Percentiles rank a stretch among this genome's conserved stretches.
phyloP scores from a whole-genome alignment of 2,329 filamentous ascomycete species.

The Salinomyces thailandicus region DNA sequence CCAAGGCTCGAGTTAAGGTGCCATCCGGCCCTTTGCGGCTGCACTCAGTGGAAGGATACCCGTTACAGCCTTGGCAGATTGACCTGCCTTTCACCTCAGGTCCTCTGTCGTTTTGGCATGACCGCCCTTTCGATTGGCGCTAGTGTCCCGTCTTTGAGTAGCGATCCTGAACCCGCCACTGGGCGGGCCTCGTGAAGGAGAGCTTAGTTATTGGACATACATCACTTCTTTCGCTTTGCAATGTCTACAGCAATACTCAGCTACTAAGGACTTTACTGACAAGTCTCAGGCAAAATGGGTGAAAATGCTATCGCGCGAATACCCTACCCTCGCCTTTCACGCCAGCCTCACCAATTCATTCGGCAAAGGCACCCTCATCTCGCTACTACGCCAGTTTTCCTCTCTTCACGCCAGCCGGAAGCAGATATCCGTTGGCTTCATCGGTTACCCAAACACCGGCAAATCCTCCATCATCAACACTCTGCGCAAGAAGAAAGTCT shows the following conservation, averaged over 20 bases:
- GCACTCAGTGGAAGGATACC: constrained; percentile 62
- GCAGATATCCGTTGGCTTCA: constrained; percentile 85
- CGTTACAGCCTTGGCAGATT: constrained; percentile 99
- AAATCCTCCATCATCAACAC: constrained; percentile 98
- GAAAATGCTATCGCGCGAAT: constrained; percentile 73
- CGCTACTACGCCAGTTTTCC: constrained; percentile 85
- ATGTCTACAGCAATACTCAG: too few relatives aligned
- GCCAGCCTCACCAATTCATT: constrained; percentile 93
- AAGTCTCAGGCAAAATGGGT: constrained; percentile 77
- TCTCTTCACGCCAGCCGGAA: constrained; percentile 81
- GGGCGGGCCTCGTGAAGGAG: constrained; percentile 57
- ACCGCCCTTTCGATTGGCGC: constrained; percentile 58
- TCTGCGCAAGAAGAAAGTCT: constrained; percentile 84
- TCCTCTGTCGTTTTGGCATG: constrained; percentile 78
- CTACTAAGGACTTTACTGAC: too few relatives aligned
- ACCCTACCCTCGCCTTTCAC: constrained; percentile 90
- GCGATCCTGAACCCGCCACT: constrained; percentile 62
- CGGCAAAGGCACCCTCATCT: constrained; percentile 88
- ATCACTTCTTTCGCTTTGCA: too few relatives aligned
- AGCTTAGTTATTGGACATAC: constrained; percentile 99
- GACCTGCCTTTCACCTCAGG: constrained; percentile 60
- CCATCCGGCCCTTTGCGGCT: constrained; percentile 46
- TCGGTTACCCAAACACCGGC: constrained; percentile 85
- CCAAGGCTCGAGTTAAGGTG: constrained; percentile 88
- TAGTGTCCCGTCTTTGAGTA: constrained; percentile 86